Evolutionary conservation across 2,329 filamentous ascomycete genomes (phyloP).

Genomic region (Ceratocystis huliohia): DNA sequence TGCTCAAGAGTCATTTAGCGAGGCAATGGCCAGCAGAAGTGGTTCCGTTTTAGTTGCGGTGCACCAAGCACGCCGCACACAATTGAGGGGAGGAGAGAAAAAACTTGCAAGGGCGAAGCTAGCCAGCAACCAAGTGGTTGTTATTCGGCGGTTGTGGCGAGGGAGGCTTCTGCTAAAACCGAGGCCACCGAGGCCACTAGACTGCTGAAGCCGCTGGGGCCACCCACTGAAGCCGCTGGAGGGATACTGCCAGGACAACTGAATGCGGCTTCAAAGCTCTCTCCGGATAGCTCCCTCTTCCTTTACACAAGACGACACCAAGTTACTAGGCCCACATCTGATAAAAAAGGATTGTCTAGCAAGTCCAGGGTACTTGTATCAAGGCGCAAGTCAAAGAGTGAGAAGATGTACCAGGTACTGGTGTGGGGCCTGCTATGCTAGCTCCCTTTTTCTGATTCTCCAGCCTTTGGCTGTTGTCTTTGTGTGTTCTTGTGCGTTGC

Average conservation of each 20-base stretch:
- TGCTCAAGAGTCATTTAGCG: too few species aligned
- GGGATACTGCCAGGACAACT: background rate
- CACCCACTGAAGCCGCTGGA: background rate
- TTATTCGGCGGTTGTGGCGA: background rate
- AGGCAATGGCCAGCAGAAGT: too few species aligned
- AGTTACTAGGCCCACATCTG: slow-evolving; percentile 3
- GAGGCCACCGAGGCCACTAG: background rate
- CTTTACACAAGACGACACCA: background rate
- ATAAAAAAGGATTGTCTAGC: background rate
- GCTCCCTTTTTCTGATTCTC: too few species aligned
- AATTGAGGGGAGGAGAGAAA: too few species aligned
- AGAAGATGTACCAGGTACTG: background rate
- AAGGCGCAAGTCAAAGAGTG: background rate
- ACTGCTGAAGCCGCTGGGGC: background rate
- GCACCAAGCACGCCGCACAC: too few species aligned
- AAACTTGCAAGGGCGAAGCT: background rate
- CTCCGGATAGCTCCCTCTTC: background rate
- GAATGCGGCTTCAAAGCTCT: background rate
- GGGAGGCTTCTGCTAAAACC: background rate
- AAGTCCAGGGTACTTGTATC: background rate
- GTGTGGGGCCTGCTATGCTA: too few species aligned
- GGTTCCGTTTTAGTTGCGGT: too few species aligned
- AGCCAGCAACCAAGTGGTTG: background rate
- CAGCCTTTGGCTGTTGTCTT: too few species aligned
- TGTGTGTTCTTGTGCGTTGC: too few species aligned